Base-by-base conservation (phyloP, 257 asterid genomes). In the Nicotiana paniculata region DNA sequence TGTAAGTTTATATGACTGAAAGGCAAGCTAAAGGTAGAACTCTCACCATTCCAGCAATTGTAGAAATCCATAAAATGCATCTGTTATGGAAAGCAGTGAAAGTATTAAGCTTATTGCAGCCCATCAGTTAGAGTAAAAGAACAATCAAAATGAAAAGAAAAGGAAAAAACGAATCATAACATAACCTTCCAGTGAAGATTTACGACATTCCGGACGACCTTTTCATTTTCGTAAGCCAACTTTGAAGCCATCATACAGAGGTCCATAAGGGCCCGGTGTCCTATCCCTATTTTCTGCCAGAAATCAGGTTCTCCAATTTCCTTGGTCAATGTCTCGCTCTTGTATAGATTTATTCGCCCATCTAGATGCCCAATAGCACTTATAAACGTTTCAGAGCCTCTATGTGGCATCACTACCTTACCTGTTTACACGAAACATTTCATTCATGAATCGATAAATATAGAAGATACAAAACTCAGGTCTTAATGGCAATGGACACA, bases 21-120 rank as follows among this genome's bases (percentile, higher is more conserved):
- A 75, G 6, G 33, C 9, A 58, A 51, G 78, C 46, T 18, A 9
- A 21, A 84, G 75, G 24, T 5, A 15, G 43, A 81, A 69, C 51
- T 33, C 87, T 86, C 65, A 96, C 99, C 99, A 79, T 96, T 94
- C 99, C 99, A 94, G 89, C 98, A 92, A 87, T 94, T 89, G 90
- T 89, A 94, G 91, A 96, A 96, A 85, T 77, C 97, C 87, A 93
- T 95, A 86, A 94, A 93, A 87, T 92, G 94, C 98, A 96, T 94
- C 98, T 95, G 97, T 54, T 46, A 76, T 62, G 28, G 46, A 75
- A 51, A 75, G 16, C 63, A 28, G 58, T 13, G 32, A 26, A 75
- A 75, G 46, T 75, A 51, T 51, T 15, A 26, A 51, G 58, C 28
- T 75, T 51, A 75, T 8, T 48, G 16, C 8, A 39, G 53, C 16